Percentiles rank a stretch among this genome's conserved stretches.
Evolutionary conservation across 331 rosid genomes (phyloP).

Genomic region (Dryas integrifolia): DNA sequence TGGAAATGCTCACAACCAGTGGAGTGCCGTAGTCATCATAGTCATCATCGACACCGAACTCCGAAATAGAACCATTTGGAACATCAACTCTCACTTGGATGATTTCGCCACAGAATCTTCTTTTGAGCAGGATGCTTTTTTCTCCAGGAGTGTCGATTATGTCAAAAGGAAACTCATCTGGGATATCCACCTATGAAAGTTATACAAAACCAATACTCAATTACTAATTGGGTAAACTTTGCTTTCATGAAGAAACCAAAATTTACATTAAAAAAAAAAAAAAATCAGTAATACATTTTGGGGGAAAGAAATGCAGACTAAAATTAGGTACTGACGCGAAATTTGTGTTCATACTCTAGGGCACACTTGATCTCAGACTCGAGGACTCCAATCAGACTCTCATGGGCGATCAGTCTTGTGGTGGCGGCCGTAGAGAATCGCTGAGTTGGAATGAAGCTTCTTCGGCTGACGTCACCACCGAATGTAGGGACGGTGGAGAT

Average conservation of each 20-base stretch:
- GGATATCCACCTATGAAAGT: slow-evolving; percentile 31
- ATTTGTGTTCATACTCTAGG: slow-evolving; percentile 23
- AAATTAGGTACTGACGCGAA: slow-evolving; percentile 28
- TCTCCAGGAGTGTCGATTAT: slow-evolving; percentile 74
- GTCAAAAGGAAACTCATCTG: slow-evolving; percentile 60
- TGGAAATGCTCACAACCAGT: slow-evolving; percentile 60
- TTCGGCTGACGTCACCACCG: slow-evolving; percentile 21
- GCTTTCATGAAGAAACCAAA: not conserved
- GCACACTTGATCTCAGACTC: slow-evolving; percentile 62
- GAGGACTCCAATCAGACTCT: slow-evolving; percentile 37
- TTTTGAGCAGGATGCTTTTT: slow-evolving; percentile 59
- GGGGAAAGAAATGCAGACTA: not conserved
- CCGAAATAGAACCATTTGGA: slow-evolving; percentile 39
- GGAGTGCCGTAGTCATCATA: slow-evolving; percentile 57
- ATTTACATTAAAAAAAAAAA: not conserved
- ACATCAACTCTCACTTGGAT: slow-evolving; percentile 70
- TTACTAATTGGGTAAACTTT: not conserved
- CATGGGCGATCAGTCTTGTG: slow-evolving; percentile 30
- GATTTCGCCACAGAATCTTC: slow-evolving; percentile 59
- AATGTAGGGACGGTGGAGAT: slow-evolving; percentile 33
- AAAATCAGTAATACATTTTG: not conserved
- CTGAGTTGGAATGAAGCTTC: slow-evolving; percentile 33
- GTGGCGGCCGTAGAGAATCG: slow-evolving; percentile 44
- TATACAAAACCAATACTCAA: not conserved
- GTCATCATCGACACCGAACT: slow-evolving; percentile 34